Base-by-base conservation (phyloP, 2,329 filamentous ascomycete genomes). In the Microsporum ferrugineum region DNA sequence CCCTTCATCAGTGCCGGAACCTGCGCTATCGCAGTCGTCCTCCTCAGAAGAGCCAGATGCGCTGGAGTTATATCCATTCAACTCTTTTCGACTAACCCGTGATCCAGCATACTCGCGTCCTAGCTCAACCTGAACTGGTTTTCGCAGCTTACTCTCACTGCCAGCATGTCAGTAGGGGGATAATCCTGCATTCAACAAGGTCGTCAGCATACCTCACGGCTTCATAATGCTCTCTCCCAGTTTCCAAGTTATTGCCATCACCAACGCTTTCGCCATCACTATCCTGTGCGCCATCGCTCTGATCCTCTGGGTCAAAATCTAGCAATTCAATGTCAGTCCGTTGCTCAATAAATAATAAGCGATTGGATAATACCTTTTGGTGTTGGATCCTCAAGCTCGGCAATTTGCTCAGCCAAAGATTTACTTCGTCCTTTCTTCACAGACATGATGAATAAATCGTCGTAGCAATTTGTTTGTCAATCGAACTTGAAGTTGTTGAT, bases 161-260 rank as follows among this genome's bases (percentile, higher is more conserved):
- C 63, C 60, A 17, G 38, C 2, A 36, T 27, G 5, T 47, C 34
- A 47, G 27, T 31, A 33, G 57, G 31, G 8, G 49, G 49, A 31
- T n/a, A 59, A 38, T 65, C 60, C 31, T 58, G 43, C 8, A 56
- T 58, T 31, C 5, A 7, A 31, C 34, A 17, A 23, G 17, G 17
- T 1, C 57, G 31, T 7, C 43, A 3, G 7, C 78, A 61, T 77
- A 87, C 80, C 86, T 88, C 36, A 96, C 89, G 59, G 81, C 75
- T 49, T 88, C 82, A 71, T 97, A 97, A 72, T 97, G 92, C 68
- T 96, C 92, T 36, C 91, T 88, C 23, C 88, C 90, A 63, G 82
- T 75, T 8, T 71, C 77, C 66, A 80, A 73, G 45, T 67, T 73
- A 27, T 73, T 75, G 3, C 65, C 63, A 51, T 80, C 83, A 58